These are phyloP conservation scores for Moricandia moricandioides DNA, from an alignment of 345 rosid genomes.

Conservation along the genomic window DNA sequence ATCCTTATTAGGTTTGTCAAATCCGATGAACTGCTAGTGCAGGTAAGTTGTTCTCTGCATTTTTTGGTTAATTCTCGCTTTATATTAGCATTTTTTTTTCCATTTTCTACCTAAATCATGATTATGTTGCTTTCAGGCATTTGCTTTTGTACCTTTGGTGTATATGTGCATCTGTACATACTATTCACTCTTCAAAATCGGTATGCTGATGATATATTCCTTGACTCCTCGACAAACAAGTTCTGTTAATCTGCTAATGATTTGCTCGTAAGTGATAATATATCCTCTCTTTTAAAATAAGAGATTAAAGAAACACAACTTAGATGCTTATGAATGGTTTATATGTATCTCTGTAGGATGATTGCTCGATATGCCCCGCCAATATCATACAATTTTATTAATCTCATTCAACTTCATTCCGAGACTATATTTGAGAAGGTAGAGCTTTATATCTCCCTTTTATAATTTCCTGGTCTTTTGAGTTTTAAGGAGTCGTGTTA, in stretches of 20 bases:
- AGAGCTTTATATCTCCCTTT: constrained; percentile 1
- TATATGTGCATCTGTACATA: constrained; percentile 98
- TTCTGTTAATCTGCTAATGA: constrained; percentile 96
- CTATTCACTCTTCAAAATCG: constrained; percentile 89
- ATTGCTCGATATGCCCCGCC: constrained; percentile 99
- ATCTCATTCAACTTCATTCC: constrained; percentile 69
- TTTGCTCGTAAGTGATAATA: constrained; percentile 79
- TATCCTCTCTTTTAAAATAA: not conserved
- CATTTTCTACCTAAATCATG: not conserved
- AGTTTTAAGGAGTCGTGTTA: too few species aligned
- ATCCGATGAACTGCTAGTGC: constrained; percentile 67
- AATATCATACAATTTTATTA: constrained; percentile 92
- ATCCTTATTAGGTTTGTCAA: constrained; percentile 79
- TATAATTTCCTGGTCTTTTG: not conserved
- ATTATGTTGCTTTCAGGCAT: constrained; percentile 50
- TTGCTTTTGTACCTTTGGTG: constrained; percentile 91
- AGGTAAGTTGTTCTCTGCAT: constrained; percentile 43
- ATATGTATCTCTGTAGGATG: constrained; percentile 59
- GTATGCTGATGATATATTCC: constrained; percentile 98
- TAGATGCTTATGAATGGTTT: constrained; percentile 13
- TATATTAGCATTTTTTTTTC: too few species aligned
- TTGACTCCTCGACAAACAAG: constrained; percentile 95
- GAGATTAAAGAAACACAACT: not conserved
- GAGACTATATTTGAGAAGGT: constrained; percentile 91
- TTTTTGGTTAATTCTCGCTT: not conserved